Conservation (phyloP, 108 stramenopile genomes). For the Cyclotella sp. region DNA sequence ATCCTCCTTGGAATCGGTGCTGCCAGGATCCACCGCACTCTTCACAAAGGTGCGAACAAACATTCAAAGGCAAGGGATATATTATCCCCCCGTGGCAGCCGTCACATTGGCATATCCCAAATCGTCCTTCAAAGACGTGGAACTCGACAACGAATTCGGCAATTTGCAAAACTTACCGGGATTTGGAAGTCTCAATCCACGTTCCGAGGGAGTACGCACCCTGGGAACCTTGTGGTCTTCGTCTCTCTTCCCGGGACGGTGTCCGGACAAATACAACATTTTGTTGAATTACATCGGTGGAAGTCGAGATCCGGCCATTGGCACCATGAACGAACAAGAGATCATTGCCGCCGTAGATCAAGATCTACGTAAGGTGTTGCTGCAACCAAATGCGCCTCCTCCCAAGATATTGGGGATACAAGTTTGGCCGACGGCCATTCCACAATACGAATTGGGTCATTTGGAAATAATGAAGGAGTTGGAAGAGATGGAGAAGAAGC, state of each 20-base stretch:
- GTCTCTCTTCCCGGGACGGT: constrained; percentile 93
- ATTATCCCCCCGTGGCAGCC: constrained; percentile 94
- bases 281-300: constrained; percentile 97
- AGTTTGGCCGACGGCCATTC: constrained; percentile 96
- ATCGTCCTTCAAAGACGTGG: constrained; percentile 84
- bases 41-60: constrained; percentile 67
- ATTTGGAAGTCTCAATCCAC: constrained; percentile 92
- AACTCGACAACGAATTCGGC: constrained; percentile 80
- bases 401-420: constrained; percentile 87
- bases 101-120: constrained; percentile 95
- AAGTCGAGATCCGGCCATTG: constrained; percentile 88
- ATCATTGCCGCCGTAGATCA: constrained; percentile 89
- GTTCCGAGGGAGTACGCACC: constrained; percentile 86
- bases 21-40: constrained; percentile 81
- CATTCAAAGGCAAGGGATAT: constrained; percentile 73
- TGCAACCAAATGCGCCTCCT: constrained; percentile 80
- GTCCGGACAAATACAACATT: constrained; percentile 87
- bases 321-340: constrained; percentile 82
- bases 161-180: constrained; percentile 82
- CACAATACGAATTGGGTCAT: constrained; percentile 91
- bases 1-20: constrained; percentile 59
- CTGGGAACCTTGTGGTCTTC: constrained; percentile 95
- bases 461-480: constrained; percentile 68
- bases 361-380: constrained; percentile 83
- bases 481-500: constrained; percentile 52